Percentiles rank a stretch among this genome's conserved stretches.
Evolutionary conservation across 257 asterid genomes (phyloP).

Genomic region (Penstemon newberryi): DNA sequence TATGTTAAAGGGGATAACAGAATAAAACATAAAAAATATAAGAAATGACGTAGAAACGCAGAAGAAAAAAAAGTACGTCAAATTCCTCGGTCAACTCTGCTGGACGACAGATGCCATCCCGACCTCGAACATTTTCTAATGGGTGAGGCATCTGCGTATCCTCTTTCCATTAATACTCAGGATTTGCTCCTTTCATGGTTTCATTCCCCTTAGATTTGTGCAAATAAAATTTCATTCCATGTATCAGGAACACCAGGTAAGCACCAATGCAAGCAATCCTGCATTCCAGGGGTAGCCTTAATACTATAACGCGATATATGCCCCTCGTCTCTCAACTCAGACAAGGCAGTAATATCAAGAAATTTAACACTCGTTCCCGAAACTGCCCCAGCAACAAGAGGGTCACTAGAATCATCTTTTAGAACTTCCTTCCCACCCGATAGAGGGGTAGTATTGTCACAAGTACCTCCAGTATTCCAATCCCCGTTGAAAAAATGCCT

Average conservation of each 20-base stretch:
- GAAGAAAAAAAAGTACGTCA: too few relatives aligned
- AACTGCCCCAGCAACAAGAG: slow-evolving; percentile 69
- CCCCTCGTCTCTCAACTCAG: slow-evolving; percentile 90
- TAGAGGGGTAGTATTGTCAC: slow-evolving; percentile 75
- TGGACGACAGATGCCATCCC: too few relatives aligned
- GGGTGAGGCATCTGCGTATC: too few relatives aligned
- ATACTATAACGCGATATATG: slow-evolving; percentile 87
- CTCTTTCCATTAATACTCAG: background rate
- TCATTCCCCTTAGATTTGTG: slow-evolving; percentile 42
- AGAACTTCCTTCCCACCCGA: slow-evolving; percentile 66
- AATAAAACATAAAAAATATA: too few relatives aligned
- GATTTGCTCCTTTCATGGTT: background rate
- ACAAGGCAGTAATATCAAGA: slow-evolving; percentile 70
- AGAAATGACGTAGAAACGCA: too few relatives aligned
- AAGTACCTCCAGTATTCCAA: slow-evolving; percentile 94
- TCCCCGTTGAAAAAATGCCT: slow-evolving; percentile 94
- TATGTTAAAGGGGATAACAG: too few relatives aligned
- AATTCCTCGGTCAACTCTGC: too few relatives aligned
- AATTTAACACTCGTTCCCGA: slow-evolving; percentile 62
- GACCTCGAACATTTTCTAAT: too few relatives aligned
- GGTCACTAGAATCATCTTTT: slow-evolving; percentile 68
- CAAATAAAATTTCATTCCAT: slow-evolving; percentile 85
- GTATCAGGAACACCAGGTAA: slow-evolving; percentile 91
- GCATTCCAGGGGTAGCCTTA: slow-evolving; percentile 73
- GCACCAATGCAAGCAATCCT: slow-evolving; percentile 99